A percentile compares a stretch with the other conserved stretches of the same genome.
phyloP scores from a whole-genome alignment of 805 yeast genomes.

The Kurtzmaniella cleridarum region DNA sequence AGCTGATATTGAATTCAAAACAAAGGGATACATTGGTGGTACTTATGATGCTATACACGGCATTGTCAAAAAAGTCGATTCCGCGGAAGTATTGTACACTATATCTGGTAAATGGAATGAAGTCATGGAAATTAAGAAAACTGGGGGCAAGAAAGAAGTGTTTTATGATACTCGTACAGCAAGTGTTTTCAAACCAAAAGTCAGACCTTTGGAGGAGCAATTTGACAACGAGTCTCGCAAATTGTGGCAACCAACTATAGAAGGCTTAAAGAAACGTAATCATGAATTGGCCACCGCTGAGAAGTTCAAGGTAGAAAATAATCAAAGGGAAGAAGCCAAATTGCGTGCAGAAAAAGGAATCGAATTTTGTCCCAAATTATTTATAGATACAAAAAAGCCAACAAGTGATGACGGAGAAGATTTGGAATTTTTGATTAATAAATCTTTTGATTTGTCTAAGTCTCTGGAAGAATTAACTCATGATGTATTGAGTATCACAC shows the following conservation, averaged over 20 bases:
- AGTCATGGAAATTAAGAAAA: conserved; percentile 57
- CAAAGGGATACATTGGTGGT: conserved; percentile 91
- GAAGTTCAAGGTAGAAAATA: conserved; percentile 79
- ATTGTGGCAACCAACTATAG: conserved; percentile 78
- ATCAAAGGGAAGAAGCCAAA: conserved; percentile 73
- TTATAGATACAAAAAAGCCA: conserved; percentile 30
- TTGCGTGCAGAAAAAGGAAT: conserved; percentile 72
- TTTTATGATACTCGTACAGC: conserved; percentile 46
- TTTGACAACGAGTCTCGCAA: conserved; percentile 74
- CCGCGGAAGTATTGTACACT: conserved; percentile 51
- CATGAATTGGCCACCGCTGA: conserved; percentile 85
- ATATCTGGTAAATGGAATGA: conserved; percentile 94
- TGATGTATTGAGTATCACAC: conserved; percentile 61
- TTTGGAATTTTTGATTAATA: conserved; percentile 64
- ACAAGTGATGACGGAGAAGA: conserved; percentile 15
- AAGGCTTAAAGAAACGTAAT: conserved; percentile 73
- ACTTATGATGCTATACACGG: conserved; percentile 89
- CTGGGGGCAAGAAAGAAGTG: conserved; percentile 41
- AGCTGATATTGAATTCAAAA: conserved; percentile 88
- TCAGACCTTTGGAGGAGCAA: conserved; percentile 76
- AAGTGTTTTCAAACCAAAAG: conserved; percentile 54
- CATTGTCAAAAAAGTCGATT: conserved; percentile 41
- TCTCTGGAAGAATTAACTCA: conserved; percentile 49
- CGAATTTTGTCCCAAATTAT: conserved; percentile 76
- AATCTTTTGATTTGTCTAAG: conserved; percentile 45